Evolutionary conservation across 805 yeast species (phyloP), one percentile per base, ranked within the genome.

Genomic region (Kazachstania bromeliacearum): DNA sequence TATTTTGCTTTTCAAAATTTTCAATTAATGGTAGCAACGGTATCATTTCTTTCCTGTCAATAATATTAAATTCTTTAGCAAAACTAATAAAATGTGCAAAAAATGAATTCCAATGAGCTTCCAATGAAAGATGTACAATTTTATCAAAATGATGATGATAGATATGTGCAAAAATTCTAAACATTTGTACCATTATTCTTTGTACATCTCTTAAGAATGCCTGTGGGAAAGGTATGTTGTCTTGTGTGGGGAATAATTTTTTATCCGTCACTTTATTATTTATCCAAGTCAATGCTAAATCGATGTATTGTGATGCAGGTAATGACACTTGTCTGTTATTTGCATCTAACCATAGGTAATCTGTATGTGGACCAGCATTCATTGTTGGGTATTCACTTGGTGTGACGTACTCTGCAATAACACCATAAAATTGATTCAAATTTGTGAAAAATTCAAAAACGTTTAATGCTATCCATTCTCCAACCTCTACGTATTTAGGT

Each of bases 81-180:
- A 92, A 85, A 36, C 95, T 80, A 30, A 89, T 73, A 52, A 83
- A 92, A 57, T 92, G 98, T 12, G 95, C 92, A 62, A 94, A 92
- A 49, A 88, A 84, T 3, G 97, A 88, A 59, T 92, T 92, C 95
- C 95, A 92, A 57, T 92, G 97, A 1, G 97, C 96, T 57, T 92
- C 98, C 41, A 92, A 60, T 2, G 94, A 79, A 40, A 92, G 62
- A 57, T 92, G 96, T n/a, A 89, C 77, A 17, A 89, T 73, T 54
- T 81, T 85, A 46, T 89, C 98, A 60, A 87, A 92, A 58, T 92
- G 98, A 57, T 87, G 85, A 62, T 85, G 84, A 57, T 88, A 92
- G 26, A 92, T 77, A 55, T 88, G 95, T 4, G 98, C 98, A 63
- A 89, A 88, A 12, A 92, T 84, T 47, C 97, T 72, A 55, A 92